Evolutionary conservation across 2,329 filamentous ascomycete genomes (phyloP).

Genomic region (Colletotrichum sp.): DNA sequence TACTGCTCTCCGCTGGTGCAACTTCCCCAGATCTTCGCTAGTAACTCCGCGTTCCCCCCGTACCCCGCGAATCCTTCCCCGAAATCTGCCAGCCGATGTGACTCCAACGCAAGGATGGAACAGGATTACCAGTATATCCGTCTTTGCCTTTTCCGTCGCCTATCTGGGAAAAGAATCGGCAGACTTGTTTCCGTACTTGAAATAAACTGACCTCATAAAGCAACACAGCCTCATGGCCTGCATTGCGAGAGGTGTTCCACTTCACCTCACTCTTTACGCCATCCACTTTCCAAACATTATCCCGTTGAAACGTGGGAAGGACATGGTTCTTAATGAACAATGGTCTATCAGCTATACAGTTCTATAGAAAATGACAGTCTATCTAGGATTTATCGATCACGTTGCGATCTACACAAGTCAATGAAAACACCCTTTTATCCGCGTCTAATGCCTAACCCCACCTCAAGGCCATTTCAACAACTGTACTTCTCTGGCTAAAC

Average conservation of each 20-base stretch:
- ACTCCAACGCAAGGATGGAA: background rate
- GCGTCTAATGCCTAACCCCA: background rate
- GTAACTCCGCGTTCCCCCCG: background rate
- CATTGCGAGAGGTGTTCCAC: background rate
- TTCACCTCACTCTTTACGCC: background rate
- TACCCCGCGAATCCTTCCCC: background rate
- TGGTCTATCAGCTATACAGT: background rate
- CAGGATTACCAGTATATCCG: background rate
- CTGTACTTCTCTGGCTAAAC: background rate
- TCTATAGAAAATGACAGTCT: background rate
- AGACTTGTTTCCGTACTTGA: background rate
- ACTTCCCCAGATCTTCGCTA: background rate
- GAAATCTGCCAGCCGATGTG: background rate
- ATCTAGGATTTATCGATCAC: background rate
- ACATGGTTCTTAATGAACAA: background rate
- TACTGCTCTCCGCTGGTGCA: background rate
- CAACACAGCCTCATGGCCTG: background rate
- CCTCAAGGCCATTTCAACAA: background rate
- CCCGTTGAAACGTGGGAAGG: background rate
- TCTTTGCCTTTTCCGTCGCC: background rate
- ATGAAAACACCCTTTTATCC: background rate
- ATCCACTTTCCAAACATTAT: background rate
- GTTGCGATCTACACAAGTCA: background rate
- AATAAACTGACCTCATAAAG: background rate
- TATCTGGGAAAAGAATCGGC: background rate